A percentile compares a stretch with the other conserved stretches of the same genome.
phyloP scores from a whole-genome alignment of 495 filamentous ascomycete genomes.

The Lentithecium fluviatile region DNA sequence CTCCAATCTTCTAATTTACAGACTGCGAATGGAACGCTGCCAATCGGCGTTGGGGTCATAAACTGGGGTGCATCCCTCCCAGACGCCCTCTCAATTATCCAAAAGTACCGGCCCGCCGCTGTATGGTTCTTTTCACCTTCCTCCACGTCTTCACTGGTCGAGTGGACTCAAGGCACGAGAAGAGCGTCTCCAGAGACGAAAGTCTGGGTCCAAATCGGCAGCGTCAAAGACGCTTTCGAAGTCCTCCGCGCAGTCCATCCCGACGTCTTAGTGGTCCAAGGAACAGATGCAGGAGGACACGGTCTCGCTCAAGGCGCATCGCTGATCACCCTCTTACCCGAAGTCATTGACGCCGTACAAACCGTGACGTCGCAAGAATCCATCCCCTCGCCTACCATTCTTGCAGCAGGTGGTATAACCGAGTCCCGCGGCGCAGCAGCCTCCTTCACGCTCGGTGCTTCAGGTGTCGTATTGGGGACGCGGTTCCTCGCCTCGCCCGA shows the following conservation, averaged over 20 bases:
- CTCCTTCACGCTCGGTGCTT: conserved; percentile 64
- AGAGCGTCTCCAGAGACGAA: conserved; percentile 49
- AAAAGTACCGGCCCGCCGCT: conserved; percentile 57
- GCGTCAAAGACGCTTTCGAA: conserved; percentile 54
- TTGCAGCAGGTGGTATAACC: conserved; percentile 72
- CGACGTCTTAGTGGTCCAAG: conserved; percentile 72
- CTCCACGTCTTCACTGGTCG: conserved; percentile 49
- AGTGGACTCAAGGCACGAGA: conserved; percentile 57
- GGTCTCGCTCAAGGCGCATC: conserved; percentile 61
- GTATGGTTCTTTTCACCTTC: conserved; percentile 70
- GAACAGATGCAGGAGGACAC: conserved; percentile 73
- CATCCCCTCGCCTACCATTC: conserved; percentile 41
- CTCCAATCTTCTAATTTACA: conserved; percentile 21
- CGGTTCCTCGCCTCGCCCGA: conserved; percentile 67
- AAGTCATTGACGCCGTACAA: conserved; percentile 57
- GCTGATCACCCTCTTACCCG: conserved; percentile 57
- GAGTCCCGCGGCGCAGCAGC: conserved; percentile 67
- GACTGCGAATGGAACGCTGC: conserved; percentile 41
- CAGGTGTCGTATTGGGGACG: conserved; percentile 68
- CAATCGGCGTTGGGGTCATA: conserved; percentile 64
- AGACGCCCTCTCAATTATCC: conserved; percentile 46
- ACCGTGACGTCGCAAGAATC: conserved; percentile 15
- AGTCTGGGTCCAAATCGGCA: conserved; percentile 70
- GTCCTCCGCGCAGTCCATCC: conserved; percentile 45
- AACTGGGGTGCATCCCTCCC: conserved; percentile 55